A percentile compares a stretch with the other conserved stretches of the same genome.
These are phyloP conservation scores for Clavaria fumosa DNA, from an alignment of 768 basidiomycete species.

Conservation along the genomic window DNA sequence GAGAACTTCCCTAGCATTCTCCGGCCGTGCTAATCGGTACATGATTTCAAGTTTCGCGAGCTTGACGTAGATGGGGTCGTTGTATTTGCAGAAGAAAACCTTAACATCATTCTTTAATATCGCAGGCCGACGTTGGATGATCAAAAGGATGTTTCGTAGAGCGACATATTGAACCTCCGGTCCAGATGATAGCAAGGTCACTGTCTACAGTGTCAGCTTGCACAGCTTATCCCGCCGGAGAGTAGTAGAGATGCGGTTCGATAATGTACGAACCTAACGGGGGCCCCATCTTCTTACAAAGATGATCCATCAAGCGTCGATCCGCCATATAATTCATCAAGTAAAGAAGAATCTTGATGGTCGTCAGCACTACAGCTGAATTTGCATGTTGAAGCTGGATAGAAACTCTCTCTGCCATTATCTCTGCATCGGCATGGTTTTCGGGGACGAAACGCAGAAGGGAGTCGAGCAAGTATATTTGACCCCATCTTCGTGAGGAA, in stretches of 20 bases:
- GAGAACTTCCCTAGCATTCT: conserved; percentile 84
- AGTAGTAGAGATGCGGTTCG: too few species aligned
- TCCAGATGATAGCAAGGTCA: conserved; percentile 89
- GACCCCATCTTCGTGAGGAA: conserved; percentile 68
- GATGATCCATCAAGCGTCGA: conserved; percentile 66
- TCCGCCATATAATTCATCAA: conserved; percentile 99
- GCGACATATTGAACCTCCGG: conserved; percentile 99
- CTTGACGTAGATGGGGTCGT: conserved; percentile 98
- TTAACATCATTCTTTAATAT: conserved; percentile 96
- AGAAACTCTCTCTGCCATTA: conserved; percentile 90
- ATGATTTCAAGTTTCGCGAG: conserved; percentile 97
- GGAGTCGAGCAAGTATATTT: conserved; percentile 94
- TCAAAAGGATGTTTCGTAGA: conserved; percentile 88
- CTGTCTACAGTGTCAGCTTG: too few species aligned
- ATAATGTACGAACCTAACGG: conserved; percentile 53
- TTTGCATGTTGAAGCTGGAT: conserved; percentile 96
- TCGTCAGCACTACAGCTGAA: conserved; percentile 97
- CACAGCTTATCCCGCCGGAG: too few species aligned
- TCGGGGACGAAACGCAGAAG: conserved; percentile 90
- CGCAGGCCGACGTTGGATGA: conserved; percentile 86
- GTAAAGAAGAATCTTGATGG: conserved; percentile 89
- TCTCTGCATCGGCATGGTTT: conserved; percentile 72
- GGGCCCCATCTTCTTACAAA: conserved; percentile 97
- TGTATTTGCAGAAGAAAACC: conserved; percentile 99
- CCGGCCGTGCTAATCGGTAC: conserved; percentile 91